phyloP scores from a whole-genome alignment of 2,329 filamentous ascomycete species.

The Curvularia hawaiiensis region DNA sequence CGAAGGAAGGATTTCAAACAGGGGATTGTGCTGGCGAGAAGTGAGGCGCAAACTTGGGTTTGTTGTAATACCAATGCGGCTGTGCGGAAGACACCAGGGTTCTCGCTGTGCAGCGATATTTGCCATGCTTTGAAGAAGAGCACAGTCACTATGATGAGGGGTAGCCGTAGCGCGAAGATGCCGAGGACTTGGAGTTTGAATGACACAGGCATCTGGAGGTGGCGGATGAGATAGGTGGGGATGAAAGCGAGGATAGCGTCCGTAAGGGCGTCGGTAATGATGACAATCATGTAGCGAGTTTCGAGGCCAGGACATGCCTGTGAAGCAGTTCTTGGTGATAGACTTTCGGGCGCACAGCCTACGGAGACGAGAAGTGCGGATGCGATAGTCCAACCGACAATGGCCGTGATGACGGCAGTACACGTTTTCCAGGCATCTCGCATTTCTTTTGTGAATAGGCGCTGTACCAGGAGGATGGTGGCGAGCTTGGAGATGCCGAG shows the following conservation, averaged over 20 bases:
- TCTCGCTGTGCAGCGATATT: background rate
- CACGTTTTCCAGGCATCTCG: conserved; percentile 30
- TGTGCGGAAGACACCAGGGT: background rate
- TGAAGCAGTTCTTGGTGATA: conserved; percentile 14
- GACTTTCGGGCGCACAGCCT: background rate
- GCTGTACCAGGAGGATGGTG: conserved; percentile 32
- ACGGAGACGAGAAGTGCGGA: background rate
- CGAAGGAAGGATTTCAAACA: background rate
- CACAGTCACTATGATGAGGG: conserved; percentile 16
- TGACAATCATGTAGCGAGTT: conserved; percentile 23
- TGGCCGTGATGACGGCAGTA: conserved; percentile 22
- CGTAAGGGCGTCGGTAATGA: conserved; percentile 28
- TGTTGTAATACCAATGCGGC: background rate
- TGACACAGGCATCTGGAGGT: conserved; percentile 31
- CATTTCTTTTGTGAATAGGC: conserved; percentile 38
- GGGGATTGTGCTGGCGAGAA: background rate
- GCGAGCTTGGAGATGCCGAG: conserved; percentile 37
- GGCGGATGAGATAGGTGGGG: conserved; percentile 31
- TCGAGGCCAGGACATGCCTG: conserved; percentile 25
- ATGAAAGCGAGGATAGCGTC: conserved; percentile 30
- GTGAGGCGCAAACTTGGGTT: background rate
- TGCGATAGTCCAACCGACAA: conserved; percentile 26
- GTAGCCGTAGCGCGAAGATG: conserved; percentile 33
- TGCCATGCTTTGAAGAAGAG: background rate
- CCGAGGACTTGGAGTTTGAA: conserved; percentile 37